Base-by-base conservation (phyloP, 805 yeast species). In the Wickerhamomyces queroliae region DNA sequence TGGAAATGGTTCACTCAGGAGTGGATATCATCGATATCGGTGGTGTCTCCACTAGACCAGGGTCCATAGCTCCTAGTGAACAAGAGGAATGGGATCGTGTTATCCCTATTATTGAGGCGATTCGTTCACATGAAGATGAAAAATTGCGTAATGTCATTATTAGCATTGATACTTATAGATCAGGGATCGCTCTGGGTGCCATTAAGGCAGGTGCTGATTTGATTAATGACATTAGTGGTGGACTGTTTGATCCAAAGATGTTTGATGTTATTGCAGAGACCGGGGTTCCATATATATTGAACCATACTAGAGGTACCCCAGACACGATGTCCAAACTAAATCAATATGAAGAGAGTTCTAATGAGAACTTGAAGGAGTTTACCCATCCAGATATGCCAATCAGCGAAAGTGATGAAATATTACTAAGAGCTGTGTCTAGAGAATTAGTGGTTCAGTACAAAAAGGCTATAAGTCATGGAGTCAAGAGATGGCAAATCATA, bases 41-140 rank as follows among this genome's bases (percentile, higher is more conserved):
- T 8, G 99, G 99, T 2, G 86, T 88, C 41, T 87, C 96, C 1
- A 93, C 99, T 0, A 72, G 95, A 37, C 99, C 99, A 0, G 87
- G 88, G 2, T 77, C 95, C 1, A 52, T 48, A 1, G 86, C 77
- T 39, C 80, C 83, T 0, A 52, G 72, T 3, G 71, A 59, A 17
- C 73, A 72, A n/a, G 90, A 76, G 40, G 99, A 93, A 57, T 49
- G 84, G 35, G 52, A 51, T 3, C 63, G 98, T 32, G 83, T 90
- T 1, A 57, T 86, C 7, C 93, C 93, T 0, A 73, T 84, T 0
- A 69, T 93, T 3, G 56, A 70, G 43, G 77, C 76, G 0, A 72
- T 89, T 17, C 72, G 95, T 43, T 44, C 58, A 18, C 66, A 66
- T 24, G 38, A 50, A 2, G 58, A 69, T 33, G 45, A 58, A 6